Evolutionary conservation across 441 rosid genomes (phyloP).

Genomic region (Mallotus japonicus): DNA sequence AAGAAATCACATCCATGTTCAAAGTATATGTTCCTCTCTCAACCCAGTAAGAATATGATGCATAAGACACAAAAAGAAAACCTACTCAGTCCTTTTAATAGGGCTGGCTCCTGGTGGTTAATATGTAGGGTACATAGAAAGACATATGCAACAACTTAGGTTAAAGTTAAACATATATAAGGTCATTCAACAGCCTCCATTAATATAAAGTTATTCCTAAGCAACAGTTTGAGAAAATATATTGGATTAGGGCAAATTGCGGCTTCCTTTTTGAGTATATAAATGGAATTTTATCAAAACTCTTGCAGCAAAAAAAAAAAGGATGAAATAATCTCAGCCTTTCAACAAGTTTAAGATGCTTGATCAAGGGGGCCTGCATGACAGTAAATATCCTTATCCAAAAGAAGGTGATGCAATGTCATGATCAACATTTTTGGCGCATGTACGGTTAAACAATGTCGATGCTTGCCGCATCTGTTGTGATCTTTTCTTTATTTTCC

Average conservation of each 20-base stretch:
- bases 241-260: slow-evolving; percentile 22
- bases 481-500: slow-evolving; percentile 7
- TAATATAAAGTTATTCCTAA: slow-evolving; percentile 30
- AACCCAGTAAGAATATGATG: slow-evolving; percentile 12
- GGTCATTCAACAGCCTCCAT: slow-evolving; percentile 30
- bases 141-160: slow-evolving; percentile 10
- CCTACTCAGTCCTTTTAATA: slow-evolving; percentile 9
- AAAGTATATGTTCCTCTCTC: slow-evolving; percentile 18
- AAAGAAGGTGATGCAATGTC: slow-evolving; percentile 29
- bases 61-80: slow-evolving; percentile 16
- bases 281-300: slow-evolving; percentile 16
- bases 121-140: background rate
- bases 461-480: slow-evolving; percentile 48
- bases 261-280: slow-evolving; percentile 4
- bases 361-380: slow-evolving; percentile 24
- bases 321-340: slow-evolving; percentile 38
- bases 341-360: slow-evolving; percentile 35
- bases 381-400: slow-evolving; percentile 32
- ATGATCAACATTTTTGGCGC: slow-evolving; percentile 35
- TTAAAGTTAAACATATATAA: slow-evolving; percentile 14
- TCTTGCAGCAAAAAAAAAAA: background rate
- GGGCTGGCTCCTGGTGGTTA: slow-evolving; percentile 1
- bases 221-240: slow-evolving; percentile 24
- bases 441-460: slow-evolving; percentile 27
- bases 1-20: slow-evolving; percentile 25